Percentiles rank a stretch among this genome's conserved stretches.
Evolutionary conservation across 495 filamentous ascomycete genomes (phyloP).

Genomic region (Trichoderma reesei): DNA sequence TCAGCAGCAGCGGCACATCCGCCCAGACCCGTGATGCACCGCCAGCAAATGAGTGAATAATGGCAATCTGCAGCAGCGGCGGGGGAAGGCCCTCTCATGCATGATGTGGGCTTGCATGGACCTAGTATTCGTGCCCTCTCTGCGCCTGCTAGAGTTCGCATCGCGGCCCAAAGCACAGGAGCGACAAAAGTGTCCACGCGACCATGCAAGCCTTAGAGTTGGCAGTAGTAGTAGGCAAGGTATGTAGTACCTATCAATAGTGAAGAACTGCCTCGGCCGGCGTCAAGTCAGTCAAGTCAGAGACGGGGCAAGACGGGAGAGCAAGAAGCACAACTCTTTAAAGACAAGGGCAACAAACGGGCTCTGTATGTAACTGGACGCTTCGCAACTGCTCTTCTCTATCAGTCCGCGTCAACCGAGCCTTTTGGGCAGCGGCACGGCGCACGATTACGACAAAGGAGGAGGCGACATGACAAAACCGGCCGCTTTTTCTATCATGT

Average conservation of each 20-base stretch:
- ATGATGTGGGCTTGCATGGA: background rate
- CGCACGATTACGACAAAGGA: background rate
- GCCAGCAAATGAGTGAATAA: conserved; percentile 6
- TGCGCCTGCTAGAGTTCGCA: conserved; percentile 4
- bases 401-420: no score
- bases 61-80: background rate
- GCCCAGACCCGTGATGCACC: background rate
- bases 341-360: no score
- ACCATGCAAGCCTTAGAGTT: conserved; percentile 4
- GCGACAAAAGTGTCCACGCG: conserved; percentile 7
- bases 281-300: background rate
- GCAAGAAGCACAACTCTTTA: no score
- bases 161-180: conserved; percentile 8
- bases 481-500: background rate
- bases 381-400: no score
- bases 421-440: background rate
- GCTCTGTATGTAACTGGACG: no score
- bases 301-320: background rate
- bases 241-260: no score
- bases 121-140: background rate
- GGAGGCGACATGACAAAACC: no score
- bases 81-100: no score
- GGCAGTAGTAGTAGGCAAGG: no score
- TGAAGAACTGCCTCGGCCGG: background rate
- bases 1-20: background rate